Conservation (phyloP, 176 grass and related monocot species). For the Typha latifolia region DNA sequence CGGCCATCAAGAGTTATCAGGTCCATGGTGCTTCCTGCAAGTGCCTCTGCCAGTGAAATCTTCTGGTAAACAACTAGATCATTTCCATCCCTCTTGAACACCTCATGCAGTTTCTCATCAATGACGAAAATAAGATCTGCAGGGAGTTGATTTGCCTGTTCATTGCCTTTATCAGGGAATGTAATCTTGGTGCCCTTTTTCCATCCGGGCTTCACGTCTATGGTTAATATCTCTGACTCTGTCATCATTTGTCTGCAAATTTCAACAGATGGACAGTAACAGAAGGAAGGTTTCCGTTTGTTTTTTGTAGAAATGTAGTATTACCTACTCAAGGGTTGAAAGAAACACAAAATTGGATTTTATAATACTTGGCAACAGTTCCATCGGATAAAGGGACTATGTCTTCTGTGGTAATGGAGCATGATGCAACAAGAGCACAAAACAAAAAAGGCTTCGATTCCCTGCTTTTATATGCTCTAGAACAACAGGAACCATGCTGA, state of each 20-base stretch:
- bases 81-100: conserved; percentile 56
- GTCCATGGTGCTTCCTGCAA: conserved; percentile 33
- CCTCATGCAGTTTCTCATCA: conserved; percentile 57
- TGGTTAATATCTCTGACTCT: conserved; percentile 49
- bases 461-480: too few relatives aligned
- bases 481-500: too few relatives aligned
- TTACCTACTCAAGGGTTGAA: not conserved
- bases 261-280: not conserved
- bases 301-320: not conserved
- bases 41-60: conserved; percentile 43
- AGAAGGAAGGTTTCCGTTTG: not conserved
- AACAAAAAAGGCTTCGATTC: too few relatives aligned
- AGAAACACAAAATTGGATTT: too few relatives aligned
- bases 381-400: not conserved
- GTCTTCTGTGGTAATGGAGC: not conserved
- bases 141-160: conserved; percentile 23
- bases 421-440: not conserved
- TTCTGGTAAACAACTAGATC: conserved; percentile 34
- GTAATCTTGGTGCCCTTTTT: conserved; percentile 84
- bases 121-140: conserved; percentile 60
- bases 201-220: conserved; percentile 83
- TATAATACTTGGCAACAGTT: too few relatives aligned
- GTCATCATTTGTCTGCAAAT: conserved; percentile 38
- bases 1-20: conserved; percentile 45
- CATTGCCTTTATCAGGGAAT: conserved; percentile 49